Evolutionary conservation across 257 asterid species (phyloP).

Genomic region (Nicotiana attenuata): DNA sequence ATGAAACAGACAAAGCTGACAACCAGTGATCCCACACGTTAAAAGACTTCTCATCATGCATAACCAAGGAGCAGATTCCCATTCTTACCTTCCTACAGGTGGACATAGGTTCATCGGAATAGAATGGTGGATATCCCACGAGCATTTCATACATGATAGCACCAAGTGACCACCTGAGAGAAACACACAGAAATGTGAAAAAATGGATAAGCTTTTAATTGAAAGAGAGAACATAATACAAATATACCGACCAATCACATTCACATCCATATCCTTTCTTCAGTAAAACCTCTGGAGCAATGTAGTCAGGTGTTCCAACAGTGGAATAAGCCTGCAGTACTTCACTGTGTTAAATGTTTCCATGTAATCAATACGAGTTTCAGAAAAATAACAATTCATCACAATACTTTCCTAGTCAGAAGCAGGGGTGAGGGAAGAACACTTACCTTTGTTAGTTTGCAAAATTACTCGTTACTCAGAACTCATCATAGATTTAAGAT

Average conservation of each 20-base stretch:
- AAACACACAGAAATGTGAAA: constrained; percentile 10
- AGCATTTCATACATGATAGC: constrained; percentile 99
- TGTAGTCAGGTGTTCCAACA: constrained; percentile 98
- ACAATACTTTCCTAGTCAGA: not conserved
- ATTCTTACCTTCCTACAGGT: constrained; percentile 80
- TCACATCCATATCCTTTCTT: constrained; percentile 98
- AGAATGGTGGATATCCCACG: constrained; percentile 95
- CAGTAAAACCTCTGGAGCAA: constrained; percentile 93
- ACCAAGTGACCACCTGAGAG: constrained; percentile 91
- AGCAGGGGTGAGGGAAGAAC: not conserved
- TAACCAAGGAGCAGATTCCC: not conserved
- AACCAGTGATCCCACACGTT: not conserved
- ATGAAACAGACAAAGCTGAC: not conserved
- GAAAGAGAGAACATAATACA: constrained; percentile 11
- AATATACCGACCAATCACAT: constrained; percentile 78
- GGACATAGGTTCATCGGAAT: constrained; percentile 96
- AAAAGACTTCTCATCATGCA: not conserved
- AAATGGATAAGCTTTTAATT: constrained; percentile 2
- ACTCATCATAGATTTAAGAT: not conserved
- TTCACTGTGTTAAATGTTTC: constrained; percentile 8
- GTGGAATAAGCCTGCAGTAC: constrained; percentile 87
- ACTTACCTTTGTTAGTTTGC: not conserved
- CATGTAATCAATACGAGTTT: not conserved
- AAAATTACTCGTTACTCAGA: not conserved
- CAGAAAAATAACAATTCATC: not conserved